These are phyloP conservation scores for Paracamarosporium sp. DNA, from an alignment of 2,329 filamentous ascomycete species.

Conservation along the genomic window DNA sequence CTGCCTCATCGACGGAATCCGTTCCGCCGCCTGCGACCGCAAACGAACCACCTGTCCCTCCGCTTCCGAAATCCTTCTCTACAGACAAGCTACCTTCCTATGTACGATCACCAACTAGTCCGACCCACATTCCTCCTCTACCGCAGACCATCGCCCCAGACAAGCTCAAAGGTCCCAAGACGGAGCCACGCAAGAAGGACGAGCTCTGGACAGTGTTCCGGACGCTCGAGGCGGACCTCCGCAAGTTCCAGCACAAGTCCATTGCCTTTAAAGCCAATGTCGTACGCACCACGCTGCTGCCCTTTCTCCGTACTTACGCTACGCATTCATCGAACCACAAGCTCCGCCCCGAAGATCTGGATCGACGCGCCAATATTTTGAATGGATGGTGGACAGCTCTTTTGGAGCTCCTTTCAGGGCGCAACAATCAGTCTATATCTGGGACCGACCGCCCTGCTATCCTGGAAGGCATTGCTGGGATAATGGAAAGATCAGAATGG, in stretches of 20 bases:
- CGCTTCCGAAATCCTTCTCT: slow-evolving; percentile 57
- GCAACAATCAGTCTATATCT: slow-evolving; percentile 76
- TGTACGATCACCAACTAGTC: slow-evolving; percentile 42
- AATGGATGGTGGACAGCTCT: slow-evolving; percentile 91
- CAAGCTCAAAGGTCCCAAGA: slow-evolving; percentile 46
- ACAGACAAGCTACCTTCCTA: slow-evolving; percentile 53
- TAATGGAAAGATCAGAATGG: slow-evolving; percentile 93
- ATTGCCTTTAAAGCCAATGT: slow-evolving; percentile 77
- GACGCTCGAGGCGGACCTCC: slow-evolving; percentile 70
- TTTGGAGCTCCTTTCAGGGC: slow-evolving; percentile 80
- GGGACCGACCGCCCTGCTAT: slow-evolving; percentile 84
- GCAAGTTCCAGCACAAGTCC: slow-evolving; percentile 78
- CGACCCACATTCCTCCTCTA: slow-evolving; percentile 50
- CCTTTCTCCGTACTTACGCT: slow-evolving; percentile 76
- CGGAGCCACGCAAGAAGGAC: slow-evolving; percentile 65
- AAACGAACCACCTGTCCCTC: slow-evolving; percentile 45
- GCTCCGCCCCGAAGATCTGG: slow-evolving; percentile 80
- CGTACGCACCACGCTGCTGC: slow-evolving; percentile 73
- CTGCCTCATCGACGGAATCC: slow-evolving; percentile 19
- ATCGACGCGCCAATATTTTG: slow-evolving; percentile 78
- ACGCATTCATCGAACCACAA: slow-evolving; percentile 69
- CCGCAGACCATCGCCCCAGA: slow-evolving; percentile 51
- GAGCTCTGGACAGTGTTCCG: slow-evolving; percentile 74
- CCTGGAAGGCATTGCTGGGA: slow-evolving; percentile 76
- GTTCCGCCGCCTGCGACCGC: slow-evolving; percentile 9